Evolutionary conservation across 805 yeast species (phyloP), one percentile per base, ranked within the genome.

Genomic region (Suhomyces vadensis): DNA sequence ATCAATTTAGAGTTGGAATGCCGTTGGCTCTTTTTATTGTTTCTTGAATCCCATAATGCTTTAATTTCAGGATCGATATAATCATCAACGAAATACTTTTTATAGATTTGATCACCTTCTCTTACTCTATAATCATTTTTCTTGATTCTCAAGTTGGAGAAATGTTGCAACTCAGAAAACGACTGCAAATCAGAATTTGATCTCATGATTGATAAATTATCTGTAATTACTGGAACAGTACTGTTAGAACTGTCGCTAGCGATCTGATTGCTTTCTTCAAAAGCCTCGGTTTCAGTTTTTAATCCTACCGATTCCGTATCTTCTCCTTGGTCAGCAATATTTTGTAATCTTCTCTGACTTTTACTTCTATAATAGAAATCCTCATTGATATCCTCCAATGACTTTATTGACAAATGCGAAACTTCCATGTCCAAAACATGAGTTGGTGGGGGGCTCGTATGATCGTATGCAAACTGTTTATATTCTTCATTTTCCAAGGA

Each of bases 61-160:
- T 69, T 70, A 38, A 78, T 73, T 49, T 77, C 83, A 0, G 78
- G 77, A 53, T 78, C 83, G 23, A 77, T 75, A 11, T 63, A 63
- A 16, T 64, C 64, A 43, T 74, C 64, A 14, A 56, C 54, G 36
- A 67, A 64, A 49, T 62, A 69, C 37, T 71, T 71, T 35, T 68
- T 64, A 53, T 66, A 75, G 46, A 79, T 78, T 24, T 70, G 51
- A 56, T 82, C 87, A 1, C 79, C 82, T 55, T 82, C 87, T 46
- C 87, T 65, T 1, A 76, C 75, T 0, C 83, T 75, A 58, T 81
- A 81, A 56, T 82, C 83, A 8, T 62, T 72, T 14, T 51, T 44
- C 25, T 49, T 55, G 37, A 54, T 54, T 33, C 55, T 36, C 31
- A 41, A 27, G 41, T 51, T 44, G 16, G 50, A 46, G 14, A 33